Evolutionary conservation across 2,329 filamentous ascomycete genomes (phyloP), one percentile per base, ranked within the genome.

Genomic region (Cladosporium sp.): DNA sequence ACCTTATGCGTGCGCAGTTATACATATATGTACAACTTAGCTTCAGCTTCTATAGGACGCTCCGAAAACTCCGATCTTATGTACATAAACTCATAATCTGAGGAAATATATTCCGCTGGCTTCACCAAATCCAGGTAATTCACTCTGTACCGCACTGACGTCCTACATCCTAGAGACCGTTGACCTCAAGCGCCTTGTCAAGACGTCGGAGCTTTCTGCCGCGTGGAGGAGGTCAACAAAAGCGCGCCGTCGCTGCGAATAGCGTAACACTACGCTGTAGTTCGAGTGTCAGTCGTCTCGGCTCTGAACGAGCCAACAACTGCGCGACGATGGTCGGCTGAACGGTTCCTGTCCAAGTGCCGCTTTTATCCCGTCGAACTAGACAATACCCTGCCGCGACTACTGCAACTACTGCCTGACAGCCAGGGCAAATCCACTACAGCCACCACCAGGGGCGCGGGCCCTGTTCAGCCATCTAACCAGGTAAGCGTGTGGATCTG

Each of bases 251-350:
- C 52, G 10, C 26, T 34, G 15, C 10, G 11, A 34, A 14, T 58
- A 58, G 55, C 55, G 55, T 21, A 24, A 34, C 55, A 21, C 55
- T 58, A 58, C 41, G 34, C 15, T 34, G 32, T 58, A 58, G 28
- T 55, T 55, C 52, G 11, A n/a, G 30, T 32, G 10, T 55, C 28
- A n/a, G n/a, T 55, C 10, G 11, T 34, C 12, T 21, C 52, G 30
- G 18, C 52, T 55, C 18, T n/a, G 32, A n/a, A 34, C 52, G 28
- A 58, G 21, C 32, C 55, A 41, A 41, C 34, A 28, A 58, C n/a
- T 5, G 34, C 30, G 38, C 32, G 55, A 28, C 55, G 55, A 58
- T 58, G 55, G 34, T 18, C 32, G 41, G 41, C 41, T 47, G 41
- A 47, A 52, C 49, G 34, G 55, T 11, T 58, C 21, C 15, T 54